phyloP scores from a whole-genome alignment of 352 stramenopile genomes.

The Blastocystis sp. region DNA sequence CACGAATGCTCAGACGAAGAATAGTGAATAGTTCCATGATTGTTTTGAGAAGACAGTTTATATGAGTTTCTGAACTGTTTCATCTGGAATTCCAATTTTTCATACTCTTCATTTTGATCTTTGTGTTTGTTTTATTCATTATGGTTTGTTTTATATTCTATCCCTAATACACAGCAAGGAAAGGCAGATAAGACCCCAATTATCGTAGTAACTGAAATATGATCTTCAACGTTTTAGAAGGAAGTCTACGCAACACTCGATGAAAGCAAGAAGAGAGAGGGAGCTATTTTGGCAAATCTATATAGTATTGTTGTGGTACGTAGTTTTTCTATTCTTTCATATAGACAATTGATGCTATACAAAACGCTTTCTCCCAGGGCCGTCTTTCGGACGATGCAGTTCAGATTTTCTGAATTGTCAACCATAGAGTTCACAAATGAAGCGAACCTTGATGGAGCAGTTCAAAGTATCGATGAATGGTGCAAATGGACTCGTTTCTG shows the following conservation, averaged over 20 bases:
- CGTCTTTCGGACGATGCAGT: not conserved
- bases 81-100: not conserved
- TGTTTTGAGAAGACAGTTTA: not conserved
- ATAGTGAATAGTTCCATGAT: not conserved
- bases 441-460: constrained; percentile 3
- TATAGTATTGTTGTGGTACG: constrained; percentile 56
- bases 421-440: not conserved
- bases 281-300: constrained; percentile 2
- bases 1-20: constrained; percentile 16
- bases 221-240: not conserved
- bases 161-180: not conserved
- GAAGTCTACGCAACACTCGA: not conserved
- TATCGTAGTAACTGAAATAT: not conserved
- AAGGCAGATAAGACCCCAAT: not conserved
- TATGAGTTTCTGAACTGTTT: not conserved
- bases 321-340: not conserved
- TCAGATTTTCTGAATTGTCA: not conserved
- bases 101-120: not conserved
- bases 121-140: not conserved
- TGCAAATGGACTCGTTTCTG: constrained; percentile 24
- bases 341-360: constrained; percentile 48
- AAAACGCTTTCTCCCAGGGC: not conserved
- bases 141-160: not conserved
- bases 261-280: constrained; percentile 34
- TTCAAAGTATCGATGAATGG: constrained; percentile 42